Evolutionary conservation across 495 filamentous ascomycete species (phyloP).

Genomic region (Friedmanniomyces simplex): DNA sequence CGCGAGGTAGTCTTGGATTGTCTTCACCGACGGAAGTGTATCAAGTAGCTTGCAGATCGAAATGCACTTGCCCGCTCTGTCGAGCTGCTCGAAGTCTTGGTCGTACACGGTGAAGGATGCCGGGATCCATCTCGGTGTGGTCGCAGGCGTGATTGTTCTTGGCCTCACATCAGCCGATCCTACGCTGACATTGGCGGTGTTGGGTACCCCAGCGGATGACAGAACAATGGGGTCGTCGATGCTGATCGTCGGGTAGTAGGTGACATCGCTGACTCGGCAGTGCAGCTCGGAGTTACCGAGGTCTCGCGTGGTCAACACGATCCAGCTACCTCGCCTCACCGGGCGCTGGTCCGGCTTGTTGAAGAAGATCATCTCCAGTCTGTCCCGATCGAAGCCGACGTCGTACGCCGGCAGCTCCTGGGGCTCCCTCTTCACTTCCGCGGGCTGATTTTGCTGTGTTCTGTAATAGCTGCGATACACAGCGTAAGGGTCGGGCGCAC

Average conservation of each 20-base stretch:
- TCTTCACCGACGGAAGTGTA: conserved; percentile 53
- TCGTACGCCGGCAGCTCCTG: background rate
- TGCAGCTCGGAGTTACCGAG: conserved; percentile 27
- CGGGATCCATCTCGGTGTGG: conserved; percentile 15
- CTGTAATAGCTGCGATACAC: too few relatives aligned
- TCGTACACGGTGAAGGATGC: conserved; percentile 39
- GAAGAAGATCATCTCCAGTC: conserved; percentile 37
- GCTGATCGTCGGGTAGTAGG: conserved; percentile 26
- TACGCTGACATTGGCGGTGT: background rate
- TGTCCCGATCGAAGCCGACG: conserved; percentile 27
- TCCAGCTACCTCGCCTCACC: conserved; percentile 49
- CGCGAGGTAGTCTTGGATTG: conserved; percentile 53
- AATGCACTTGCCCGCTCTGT: conserved; percentile 37
- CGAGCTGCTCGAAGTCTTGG: conserved; percentile 46
- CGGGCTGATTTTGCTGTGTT: too few relatives aligned
- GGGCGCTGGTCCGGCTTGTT: conserved; percentile 23
- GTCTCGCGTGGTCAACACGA: conserved; percentile 33
- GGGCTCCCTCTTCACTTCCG: background rate
- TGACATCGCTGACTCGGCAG: conserved; percentile 34
- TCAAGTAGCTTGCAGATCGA: conserved; percentile 52
- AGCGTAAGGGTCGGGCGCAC: background rate
- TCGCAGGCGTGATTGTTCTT: conserved; percentile 5
- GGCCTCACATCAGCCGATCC: background rate
- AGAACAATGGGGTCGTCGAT: conserved; percentile 21
- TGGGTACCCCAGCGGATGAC: background rate